Base-by-base conservation (phyloP, 805 yeast genomes). In the Metschnikowia gelsemii region DNA sequence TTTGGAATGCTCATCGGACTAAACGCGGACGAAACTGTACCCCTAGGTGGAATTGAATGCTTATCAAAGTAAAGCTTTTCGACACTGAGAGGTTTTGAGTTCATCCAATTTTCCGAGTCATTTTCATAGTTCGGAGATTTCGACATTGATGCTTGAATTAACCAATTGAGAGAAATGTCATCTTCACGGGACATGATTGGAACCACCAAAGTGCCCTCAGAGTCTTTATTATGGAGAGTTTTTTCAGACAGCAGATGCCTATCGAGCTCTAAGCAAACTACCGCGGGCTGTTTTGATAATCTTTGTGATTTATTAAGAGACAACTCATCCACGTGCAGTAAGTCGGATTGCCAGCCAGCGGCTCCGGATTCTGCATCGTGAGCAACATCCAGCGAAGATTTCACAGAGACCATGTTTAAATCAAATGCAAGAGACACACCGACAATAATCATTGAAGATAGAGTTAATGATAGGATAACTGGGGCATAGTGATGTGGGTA, bases 51-150 rank as follows among this genome's bases (percentile, higher is more conserved):
- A 31, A 33, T 21, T 33, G 32, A 35, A 30, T 35, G 27, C 29
- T 22, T 14, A 33, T 38, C 23, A 36, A 38, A n/a, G 18, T 33
- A 13, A 21, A 18, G 14, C 30, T 29, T 14, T 25, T 32, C 27
- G 19, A 32, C 19, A 27, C 21, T 22, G 4, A 20, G 14, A 19
- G 33, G 33, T n/a, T 27, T 36, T 4, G 39, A 28, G 35, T 35
- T 38, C 52, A 48, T 48, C 52, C 52, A 48, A 25, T 46, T 48
- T 16, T 48, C 52, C 16, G 35, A 32, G 18, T 23, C 13, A 29
- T 27, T 36, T 28, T 48, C 52, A 18, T 48, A 47, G 21, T 41
- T 36, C 25, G 41, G 39, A 11, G 25, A 19, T 3, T 35, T 39
- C 4, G 43, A 28, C 42, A 40, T 36, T 8, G 52, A 45, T 4